Evolutionary conservation across 208 protist species (phyloP).

Genomic region (Trypanosoma lewisi): DNA sequence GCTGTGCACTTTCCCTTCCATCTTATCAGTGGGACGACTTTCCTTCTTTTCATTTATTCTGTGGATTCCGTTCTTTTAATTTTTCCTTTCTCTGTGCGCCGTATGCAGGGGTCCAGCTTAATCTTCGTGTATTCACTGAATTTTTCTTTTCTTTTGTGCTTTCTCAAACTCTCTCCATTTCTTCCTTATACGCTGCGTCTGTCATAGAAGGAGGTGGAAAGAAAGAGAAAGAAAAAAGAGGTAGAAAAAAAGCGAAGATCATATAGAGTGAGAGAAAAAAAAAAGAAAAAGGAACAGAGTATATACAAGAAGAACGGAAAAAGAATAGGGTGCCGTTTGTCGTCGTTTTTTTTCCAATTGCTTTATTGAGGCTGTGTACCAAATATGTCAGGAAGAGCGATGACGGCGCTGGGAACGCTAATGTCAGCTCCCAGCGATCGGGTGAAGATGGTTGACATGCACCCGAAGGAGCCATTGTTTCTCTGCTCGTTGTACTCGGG

Average conservation of each 20-base stretch:
- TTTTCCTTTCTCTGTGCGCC: no score
- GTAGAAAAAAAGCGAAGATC: not conserved
- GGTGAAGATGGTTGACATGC: conserved; percentile 99
- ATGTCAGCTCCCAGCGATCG: conserved; percentile 93
- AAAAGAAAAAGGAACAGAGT: not conserved
- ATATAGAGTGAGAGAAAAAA: not conserved
- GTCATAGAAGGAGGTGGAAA: not conserved
- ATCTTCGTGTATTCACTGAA: no score
- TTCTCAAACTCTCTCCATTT: not conserved
- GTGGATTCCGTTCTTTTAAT: no score
- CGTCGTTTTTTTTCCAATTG: not conserved
- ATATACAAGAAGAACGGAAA: no score
- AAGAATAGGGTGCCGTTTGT: no score
- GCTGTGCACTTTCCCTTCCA: conserved; percentile 13
- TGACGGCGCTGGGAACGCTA: conserved; percentile 8
- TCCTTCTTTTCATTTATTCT: conserved; percentile 12
- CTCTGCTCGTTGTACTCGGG: conserved; percentile 94
- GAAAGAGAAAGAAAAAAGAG: not conserved
- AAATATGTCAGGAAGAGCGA: conserved; percentile 15
- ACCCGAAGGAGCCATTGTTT: conserved; percentile 97
- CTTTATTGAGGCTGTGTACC: not conserved
- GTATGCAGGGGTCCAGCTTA: no score
- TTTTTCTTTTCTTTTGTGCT: no score
- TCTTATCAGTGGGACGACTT: not conserved
- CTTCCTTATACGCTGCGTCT: not conserved